Evolutionary conservation across 306 rosid genomes (phyloP).

Genomic region (Rosa persica): DNA sequence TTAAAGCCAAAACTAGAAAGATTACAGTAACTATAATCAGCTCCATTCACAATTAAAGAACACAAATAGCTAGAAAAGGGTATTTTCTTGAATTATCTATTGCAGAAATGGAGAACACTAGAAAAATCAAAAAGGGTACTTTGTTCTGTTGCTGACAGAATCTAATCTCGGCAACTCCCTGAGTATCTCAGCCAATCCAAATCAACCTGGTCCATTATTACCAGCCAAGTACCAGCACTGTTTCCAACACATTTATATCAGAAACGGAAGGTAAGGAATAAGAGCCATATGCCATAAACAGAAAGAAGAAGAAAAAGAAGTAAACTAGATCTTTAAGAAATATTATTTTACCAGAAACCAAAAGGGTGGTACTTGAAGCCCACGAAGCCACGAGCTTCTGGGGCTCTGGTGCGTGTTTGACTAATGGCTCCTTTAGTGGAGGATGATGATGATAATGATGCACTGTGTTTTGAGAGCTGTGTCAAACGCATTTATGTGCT

Average conservation of each 20-base stretch:
- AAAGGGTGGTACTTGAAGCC: not conserved
- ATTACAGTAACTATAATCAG: not conserved
- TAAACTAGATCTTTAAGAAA: not conserved
- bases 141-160: not conserved
- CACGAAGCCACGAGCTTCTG: not conserved
- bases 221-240: not conserved
- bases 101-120: not conserved
- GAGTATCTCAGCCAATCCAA: not conserved
- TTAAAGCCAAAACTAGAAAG: not conserved
- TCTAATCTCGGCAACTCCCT: not conserved
- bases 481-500: not conserved
- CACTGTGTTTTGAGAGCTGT: not conserved
- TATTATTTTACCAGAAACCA: not conserved
- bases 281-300: not conserved
- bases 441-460: not conserved
- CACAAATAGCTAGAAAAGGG: not conserved
- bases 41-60: not conserved
- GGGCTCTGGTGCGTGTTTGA: not conserved
- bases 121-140: not conserved
- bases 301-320: not conserved
- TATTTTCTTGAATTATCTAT: not conserved
- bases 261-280: not conserved
- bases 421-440: not conserved
- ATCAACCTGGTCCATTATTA: not conserved
- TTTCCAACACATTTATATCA: not conserved